Evolutionary conservation across 305 asterid species (phyloP).

Genomic region (Fraxinus sp.): DNA sequence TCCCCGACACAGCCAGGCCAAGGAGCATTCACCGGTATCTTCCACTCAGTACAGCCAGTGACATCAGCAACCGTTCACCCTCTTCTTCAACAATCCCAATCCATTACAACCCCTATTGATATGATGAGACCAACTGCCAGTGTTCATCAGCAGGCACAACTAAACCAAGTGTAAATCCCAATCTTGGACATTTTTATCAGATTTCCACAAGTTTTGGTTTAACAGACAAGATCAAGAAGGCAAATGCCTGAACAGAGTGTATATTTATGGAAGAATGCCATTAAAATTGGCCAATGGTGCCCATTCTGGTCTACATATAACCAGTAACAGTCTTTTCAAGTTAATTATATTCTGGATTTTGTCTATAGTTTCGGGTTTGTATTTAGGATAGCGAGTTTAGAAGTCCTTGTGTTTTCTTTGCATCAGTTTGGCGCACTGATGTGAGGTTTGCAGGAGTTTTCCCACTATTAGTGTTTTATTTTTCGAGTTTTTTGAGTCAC

Average conservation of each 20-base stretch:
- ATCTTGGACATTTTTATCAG: constrained; percentile 19
- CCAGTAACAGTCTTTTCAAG: constrained; percentile 31
- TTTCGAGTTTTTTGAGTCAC: background rate
- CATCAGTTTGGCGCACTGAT: constrained; percentile 29
- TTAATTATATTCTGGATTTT: constrained; percentile 20
- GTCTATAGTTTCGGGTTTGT: constrained; percentile 34
- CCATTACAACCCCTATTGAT: constrained; percentile 66
- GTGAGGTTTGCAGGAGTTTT: constrained; percentile 31
- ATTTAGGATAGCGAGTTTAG: constrained; percentile 27
- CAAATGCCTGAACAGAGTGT: constrained; percentile 44
- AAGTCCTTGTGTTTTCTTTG: constrained; percentile 16
- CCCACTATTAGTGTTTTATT: constrained; percentile 11
- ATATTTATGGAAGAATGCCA: constrained; percentile 45
- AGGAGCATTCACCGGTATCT: constrained; percentile 69
- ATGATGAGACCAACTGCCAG: constrained; percentile 60
- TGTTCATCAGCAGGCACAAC: constrained; percentile 68
- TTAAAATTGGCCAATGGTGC: constrained; percentile 31
- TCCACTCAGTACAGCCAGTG: constrained; percentile 82
- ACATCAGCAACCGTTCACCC: constrained; percentile 70
- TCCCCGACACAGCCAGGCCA: constrained; percentile 79
- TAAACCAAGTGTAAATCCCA: constrained; percentile 43
- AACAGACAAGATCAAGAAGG: constrained; percentile 23
- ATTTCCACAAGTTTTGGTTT: constrained; percentile 33
- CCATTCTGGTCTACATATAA: constrained; percentile 44
- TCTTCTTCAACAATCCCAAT: constrained; percentile 77